A percentile compares a stretch with the other conserved stretches of the same genome.
phyloP scores from a whole-genome alignment of 2,329 filamentous ascomycete genomes.

The Diaporthe citri region DNA sequence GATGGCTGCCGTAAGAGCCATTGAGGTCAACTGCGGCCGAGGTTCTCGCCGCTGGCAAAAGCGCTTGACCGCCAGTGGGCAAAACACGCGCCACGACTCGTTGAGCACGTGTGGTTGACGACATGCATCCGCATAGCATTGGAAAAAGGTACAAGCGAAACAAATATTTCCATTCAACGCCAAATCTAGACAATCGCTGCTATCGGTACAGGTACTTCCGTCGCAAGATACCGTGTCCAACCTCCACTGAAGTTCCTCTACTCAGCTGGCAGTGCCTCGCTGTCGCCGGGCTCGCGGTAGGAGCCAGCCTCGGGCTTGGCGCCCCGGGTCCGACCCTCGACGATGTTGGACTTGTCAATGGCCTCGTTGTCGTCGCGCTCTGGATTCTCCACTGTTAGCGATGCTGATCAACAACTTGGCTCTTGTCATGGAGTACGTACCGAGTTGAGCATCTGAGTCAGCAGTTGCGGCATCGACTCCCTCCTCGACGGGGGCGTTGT shows the following conservation, averaged over 20 bases:
- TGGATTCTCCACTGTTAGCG: conserved; percentile 21
- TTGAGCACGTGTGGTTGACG: neutral
- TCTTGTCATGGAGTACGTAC: conserved; percentile 21
- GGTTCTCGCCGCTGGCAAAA: neutral
- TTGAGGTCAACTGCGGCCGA: too few relatives aligned
- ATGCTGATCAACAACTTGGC: too few relatives aligned
- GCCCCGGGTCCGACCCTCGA: conserved; percentile 46
- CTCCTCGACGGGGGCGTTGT: conserved; percentile 41
- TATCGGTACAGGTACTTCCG: neutral
- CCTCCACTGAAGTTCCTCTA: neutral
- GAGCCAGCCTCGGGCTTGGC: conserved; percentile 44
- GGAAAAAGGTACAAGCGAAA: too few relatives aligned
- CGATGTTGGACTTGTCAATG: conserved; percentile 48
- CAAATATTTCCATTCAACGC: neutral
- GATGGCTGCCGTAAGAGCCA: neutral
- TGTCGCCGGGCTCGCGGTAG: conserved; percentile 47
- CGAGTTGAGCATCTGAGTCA: conserved; percentile 42
- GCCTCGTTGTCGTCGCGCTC: conserved; percentile 50
- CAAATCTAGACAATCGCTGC: neutral
- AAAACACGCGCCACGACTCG: neutral
- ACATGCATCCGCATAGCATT: too few relatives aligned
- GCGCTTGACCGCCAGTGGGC: neutral
- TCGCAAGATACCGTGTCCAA: neutral
- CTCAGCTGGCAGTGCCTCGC: conserved; percentile 42
- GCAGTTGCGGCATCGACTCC: conserved; percentile 33